These are phyloP conservation scores for Lathyrus oleraceus DNA, from an alignment of 306 rosid species.

Conservation along the genomic window DNA sequence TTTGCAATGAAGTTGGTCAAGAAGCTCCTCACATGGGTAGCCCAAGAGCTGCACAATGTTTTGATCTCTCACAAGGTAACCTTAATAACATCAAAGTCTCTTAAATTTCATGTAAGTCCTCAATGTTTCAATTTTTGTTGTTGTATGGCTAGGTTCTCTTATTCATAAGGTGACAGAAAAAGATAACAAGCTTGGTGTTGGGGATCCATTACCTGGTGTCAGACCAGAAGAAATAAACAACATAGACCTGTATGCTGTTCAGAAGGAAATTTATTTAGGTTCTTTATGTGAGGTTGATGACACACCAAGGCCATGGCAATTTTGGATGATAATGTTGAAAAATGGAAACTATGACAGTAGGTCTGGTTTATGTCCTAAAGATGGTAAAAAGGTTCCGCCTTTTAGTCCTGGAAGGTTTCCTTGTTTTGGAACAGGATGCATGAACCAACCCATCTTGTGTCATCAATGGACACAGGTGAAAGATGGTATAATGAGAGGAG, in stretches of 20 bases:
- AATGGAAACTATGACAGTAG: conserved; percentile 71
- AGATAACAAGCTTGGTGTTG: conserved; percentile 65
- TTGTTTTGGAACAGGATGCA: conserved; percentile 77
- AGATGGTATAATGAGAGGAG: conserved; percentile 50
- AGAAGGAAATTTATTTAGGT: conserved; percentile 70
- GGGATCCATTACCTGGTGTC: conserved; percentile 52
- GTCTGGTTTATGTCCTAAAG: conserved; percentile 62
- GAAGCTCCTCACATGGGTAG: conserved; percentile 82
- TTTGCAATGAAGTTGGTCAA: conserved; percentile 84
- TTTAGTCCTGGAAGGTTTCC: conserved; percentile 63
- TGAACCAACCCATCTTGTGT: conserved; percentile 69
- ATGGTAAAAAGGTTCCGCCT: conserved; percentile 60
- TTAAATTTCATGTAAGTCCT: neutral
- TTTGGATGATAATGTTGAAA: conserved; percentile 92
- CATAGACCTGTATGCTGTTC: conserved; percentile 64
- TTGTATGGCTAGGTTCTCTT: conserved; percentile 47
- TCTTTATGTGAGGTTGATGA: conserved; percentile 65
- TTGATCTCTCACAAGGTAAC: conserved; percentile 62
- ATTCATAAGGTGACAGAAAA: conserved; percentile 49
- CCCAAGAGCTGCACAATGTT: conserved; percentile 86
- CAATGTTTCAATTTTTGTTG: neutral
- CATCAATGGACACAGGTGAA: conserved; percentile 51
- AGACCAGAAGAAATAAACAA: conserved; percentile 32
- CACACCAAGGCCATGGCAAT: conserved; percentile 70
- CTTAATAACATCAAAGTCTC: conserved; percentile 2